Base-by-base conservation (phyloP, 2,329 filamentous ascomycete genomes). In the Pseudocercospora fijiensis region DNA sequence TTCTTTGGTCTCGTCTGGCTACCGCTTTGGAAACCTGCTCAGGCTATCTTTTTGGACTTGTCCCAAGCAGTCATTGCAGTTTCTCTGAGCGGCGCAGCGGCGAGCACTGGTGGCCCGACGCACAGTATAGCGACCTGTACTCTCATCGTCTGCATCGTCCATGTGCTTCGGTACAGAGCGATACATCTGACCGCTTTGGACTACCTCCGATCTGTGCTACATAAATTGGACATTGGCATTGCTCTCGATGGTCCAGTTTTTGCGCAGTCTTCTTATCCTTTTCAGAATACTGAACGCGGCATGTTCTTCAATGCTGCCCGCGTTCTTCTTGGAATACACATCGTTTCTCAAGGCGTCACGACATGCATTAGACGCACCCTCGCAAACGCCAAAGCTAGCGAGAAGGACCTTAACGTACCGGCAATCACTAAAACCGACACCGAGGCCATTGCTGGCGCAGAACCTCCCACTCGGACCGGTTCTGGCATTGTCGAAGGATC, bases 1-100 rank as follows among this genome's bases (percentile, higher is more conserved):
- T 90, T 94, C 70, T 83, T 97, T 70, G 81, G 94, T 67, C 82
- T 95, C 67, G 69, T 67, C 41, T 97, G 92, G 91, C 82, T 96
- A 53, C 90, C 95, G 70, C 84, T 96, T 66, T 96, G 90, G 90
- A 88, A 88, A 30, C 91, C 92, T 63, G 86, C 94, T 67, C 93
- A 96, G 76, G 91, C 91, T 74, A 89, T 96, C 73, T 89, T 94
- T 63, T 83, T 97, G 70, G 93, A 97, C 75, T 84, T 96, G 58
- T 92, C 93, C 65, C 94, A 97, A 78, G 91, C 94, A 63, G 92
- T 96, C 74, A 96, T 97, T 74, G 93, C 93, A 63, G 87, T 96
- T 63, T 96, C 92, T 0, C 81, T 97, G 10, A 93, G 93, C 66
- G 93, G 92, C 65, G 92, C 92, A 64, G 89, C 87, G 7, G 87